phyloP scores from a whole-genome alignment of 2,329 filamentous ascomycete genomes.

The Phaeosphaeriaceae sp. region DNA sequence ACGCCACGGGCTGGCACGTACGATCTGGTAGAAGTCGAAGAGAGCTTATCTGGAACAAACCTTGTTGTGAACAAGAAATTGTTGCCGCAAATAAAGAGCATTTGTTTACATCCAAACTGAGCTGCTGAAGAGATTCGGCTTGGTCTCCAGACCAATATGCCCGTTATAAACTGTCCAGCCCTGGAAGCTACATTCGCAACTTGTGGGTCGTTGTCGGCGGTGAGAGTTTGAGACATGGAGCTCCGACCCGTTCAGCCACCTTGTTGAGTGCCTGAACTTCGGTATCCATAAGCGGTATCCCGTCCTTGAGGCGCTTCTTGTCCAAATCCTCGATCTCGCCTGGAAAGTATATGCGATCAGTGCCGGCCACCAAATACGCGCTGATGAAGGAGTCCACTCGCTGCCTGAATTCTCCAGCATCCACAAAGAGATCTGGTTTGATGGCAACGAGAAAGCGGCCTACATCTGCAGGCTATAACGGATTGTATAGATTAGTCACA shows the following conservation, averaged over 20 bases:
- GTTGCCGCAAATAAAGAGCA: not conserved
- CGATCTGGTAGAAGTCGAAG: not conserved
- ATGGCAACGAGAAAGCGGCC: slow-evolving; percentile 73
- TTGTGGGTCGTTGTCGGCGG: slow-evolving; percentile 16
- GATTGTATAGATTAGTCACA: slow-evolving; percentile 79
- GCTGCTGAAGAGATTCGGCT: too few relatives aligned
- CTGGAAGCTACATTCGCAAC: slow-evolving; percentile 17
- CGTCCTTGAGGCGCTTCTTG: slow-evolving; percentile 47
- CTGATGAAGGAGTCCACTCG: slow-evolving; percentile 67
- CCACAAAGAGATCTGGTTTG: slow-evolving; percentile 78
- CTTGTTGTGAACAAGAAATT: not conserved
- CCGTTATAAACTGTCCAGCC: too few relatives aligned
- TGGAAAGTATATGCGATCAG: slow-evolving; percentile 65
- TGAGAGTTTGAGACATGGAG: slow-evolving; percentile 20
- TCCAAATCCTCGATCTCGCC: slow-evolving; percentile 42
- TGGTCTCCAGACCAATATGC: too few relatives aligned
- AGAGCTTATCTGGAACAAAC: not conserved
- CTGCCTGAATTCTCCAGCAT: slow-evolving; percentile 71
- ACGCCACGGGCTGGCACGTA: not conserved
- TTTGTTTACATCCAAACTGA: not conserved
- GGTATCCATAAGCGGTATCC: slow-evolving; percentile 59
- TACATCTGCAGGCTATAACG: slow-evolving; percentile 72
- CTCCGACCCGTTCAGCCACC: slow-evolving; percentile 58
- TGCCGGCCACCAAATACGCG: slow-evolving; percentile 61
- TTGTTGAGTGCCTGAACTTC: slow-evolving; percentile 60